Percentiles rank a stretch among this genome's conserved stretches.
These are phyloP conservation scores for Xylaria sp. DNA, from an alignment of 2,329 filamentous ascomycete species.

Conservation along the genomic window DNA sequence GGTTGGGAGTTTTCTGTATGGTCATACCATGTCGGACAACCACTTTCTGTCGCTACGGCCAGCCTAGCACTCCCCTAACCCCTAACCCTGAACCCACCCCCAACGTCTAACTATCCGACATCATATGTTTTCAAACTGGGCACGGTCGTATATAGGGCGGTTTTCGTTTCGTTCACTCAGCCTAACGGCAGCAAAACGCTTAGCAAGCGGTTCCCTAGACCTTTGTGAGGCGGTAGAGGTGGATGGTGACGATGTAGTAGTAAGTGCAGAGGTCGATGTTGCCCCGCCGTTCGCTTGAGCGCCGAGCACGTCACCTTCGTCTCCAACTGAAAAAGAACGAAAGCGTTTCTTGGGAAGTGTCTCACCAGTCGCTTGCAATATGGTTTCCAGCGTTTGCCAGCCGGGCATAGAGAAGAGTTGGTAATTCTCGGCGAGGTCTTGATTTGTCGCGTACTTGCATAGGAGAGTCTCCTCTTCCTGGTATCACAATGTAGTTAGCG, in stretches of 20 bases:
- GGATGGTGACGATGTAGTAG: conserved; percentile 23
- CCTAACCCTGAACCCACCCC: neutral
- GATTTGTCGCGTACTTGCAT: conserved; percentile 82
- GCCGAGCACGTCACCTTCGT: conserved; percentile 41
- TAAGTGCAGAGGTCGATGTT: conserved; percentile 27
- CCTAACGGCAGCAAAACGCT: conserved; percentile 53
- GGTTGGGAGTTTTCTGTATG: neutral
- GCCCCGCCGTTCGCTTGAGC: conserved; percentile 41
- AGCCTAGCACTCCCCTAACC: neutral
- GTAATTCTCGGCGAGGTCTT: conserved; percentile 82
- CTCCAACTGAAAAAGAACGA: conserved; percentile 55
- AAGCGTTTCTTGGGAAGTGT: conserved; percentile 79
- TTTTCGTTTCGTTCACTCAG: conserved; percentile 48
- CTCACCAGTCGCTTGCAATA: conserved; percentile 98
- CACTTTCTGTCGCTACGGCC: neutral
- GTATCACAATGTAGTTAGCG: conserved; percentile 34
- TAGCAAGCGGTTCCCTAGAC: conserved; percentile 51
- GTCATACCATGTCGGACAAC: neutral
- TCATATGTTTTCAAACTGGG: conserved; percentile 41
- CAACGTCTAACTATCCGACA: neutral
- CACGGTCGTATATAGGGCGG: conserved; percentile 48
- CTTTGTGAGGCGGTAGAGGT: conserved; percentile 33
- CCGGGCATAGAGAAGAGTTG: conserved; percentile 87
- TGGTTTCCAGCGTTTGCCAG: conserved; percentile 93
- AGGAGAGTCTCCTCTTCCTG: conserved; percentile 91